These are phyloP conservation scores for Solanum tarijense DNA, from an alignment of 257 asterid species.

Conservation along the genomic window DNA sequence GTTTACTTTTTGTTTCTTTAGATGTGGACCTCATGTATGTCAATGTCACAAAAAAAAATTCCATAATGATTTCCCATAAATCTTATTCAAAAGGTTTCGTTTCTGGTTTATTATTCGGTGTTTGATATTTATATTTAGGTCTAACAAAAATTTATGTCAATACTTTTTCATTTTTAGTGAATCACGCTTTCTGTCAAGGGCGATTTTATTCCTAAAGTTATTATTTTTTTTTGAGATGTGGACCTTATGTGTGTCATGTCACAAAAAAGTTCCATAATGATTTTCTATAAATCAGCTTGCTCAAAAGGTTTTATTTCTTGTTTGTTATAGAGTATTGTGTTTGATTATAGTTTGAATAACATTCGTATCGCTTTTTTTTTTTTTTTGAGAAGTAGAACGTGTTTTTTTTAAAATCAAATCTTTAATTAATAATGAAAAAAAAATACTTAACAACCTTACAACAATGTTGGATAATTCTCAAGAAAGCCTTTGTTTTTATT, in stretches of 20 bases:
- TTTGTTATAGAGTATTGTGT: too few relatives aligned
- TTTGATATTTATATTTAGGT: neutral
- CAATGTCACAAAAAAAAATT: neutral
- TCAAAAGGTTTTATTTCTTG: neutral
- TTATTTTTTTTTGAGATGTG: neutral
- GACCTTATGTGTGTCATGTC: neutral
- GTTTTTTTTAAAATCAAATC: neutral
- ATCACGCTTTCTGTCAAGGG: rapidly evolving
- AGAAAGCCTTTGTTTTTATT: neutral
- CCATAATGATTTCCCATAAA: neutral
- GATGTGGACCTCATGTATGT: neutral
- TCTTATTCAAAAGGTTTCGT: neutral
- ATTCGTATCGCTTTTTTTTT: neutral
- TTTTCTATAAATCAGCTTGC: neutral
- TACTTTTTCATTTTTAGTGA: neutral
- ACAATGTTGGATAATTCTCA: neutral
- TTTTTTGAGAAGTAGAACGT: neutral
- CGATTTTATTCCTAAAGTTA: neutral
- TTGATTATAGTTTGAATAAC: neutral
- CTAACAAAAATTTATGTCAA: rapidly evolving
- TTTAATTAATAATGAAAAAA: neutral
- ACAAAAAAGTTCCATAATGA: neutral
- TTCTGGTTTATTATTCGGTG: rapidly evolving
- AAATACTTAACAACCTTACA: neutral
- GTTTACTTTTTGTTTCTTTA: neutral